Evolutionary conservation across 2,329 filamentous ascomycete genomes (phyloP).

Genomic region (Aureobasidium melanogenum): DNA sequence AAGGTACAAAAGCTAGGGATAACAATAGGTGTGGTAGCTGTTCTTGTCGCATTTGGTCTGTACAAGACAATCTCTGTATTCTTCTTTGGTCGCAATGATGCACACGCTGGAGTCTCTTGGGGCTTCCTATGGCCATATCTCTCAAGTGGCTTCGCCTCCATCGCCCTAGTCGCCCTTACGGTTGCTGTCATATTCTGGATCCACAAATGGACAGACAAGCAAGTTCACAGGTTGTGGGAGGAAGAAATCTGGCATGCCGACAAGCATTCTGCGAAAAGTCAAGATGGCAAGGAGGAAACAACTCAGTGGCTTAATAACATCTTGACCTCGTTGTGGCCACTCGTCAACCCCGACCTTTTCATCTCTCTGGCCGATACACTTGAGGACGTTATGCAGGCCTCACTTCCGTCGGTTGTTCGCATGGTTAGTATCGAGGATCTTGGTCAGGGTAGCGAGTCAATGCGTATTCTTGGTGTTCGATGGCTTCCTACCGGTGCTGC

Average conservation of each 20-base stretch:
- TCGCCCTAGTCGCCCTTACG: not conserved
- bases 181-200: conserved; percentile 33
- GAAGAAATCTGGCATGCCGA: conserved; percentile 62
- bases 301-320: conserved; percentile 65
- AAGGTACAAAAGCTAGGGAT: conserved; percentile 7
- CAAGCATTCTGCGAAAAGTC: conserved; percentile 38
- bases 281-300: conserved; percentile 49
- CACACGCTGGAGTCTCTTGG: not conserved
- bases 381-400: conserved; percentile 74
- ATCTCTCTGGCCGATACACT: conserved; percentile 59
- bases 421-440: conserved; percentile 55
- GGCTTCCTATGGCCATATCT: not conserved
- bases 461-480: conserved; percentile 61
- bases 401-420: conserved; percentile 57
- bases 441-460: conserved; percentile 62
- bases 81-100: not conserved
- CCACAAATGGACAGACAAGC: conserved; percentile 53
- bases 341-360: conserved; percentile 69
- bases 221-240: conserved; percentile 54
- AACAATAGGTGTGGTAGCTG: not conserved
- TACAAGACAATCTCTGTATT: not conserved
- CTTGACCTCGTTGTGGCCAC: conserved; percentile 59
- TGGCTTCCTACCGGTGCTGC: conserved; percentile 67
- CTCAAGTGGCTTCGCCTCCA: not conserved
- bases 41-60: not conserved